Conservation (phyloP, 768 basidiomycete species). For the Mycena albidolilacea region DNA sequence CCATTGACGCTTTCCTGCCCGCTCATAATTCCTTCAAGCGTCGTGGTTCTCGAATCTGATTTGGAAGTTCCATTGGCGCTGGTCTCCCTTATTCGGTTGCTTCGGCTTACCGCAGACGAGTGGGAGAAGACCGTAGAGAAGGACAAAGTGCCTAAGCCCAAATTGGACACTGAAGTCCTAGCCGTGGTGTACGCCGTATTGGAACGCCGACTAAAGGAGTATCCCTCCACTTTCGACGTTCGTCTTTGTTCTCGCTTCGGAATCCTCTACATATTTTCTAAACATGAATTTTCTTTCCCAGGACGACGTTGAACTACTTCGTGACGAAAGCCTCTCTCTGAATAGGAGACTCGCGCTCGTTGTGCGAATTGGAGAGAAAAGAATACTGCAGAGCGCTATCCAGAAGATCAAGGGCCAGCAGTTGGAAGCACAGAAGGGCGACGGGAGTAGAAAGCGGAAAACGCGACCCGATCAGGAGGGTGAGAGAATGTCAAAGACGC, state of each 20-base stretch:
- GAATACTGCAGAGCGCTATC: slow-evolving; percentile 62
- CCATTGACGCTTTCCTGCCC: slow-evolving; percentile 8
- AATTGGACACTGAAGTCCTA: slow-evolving; percentile 64
- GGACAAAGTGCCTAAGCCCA: slow-evolving; percentile 83
- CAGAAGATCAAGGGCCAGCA: slow-evolving; percentile 39
- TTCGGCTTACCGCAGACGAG: slow-evolving; percentile 68
- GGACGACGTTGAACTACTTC: slow-evolving; percentile 66
- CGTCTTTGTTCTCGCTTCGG: slow-evolving; percentile 38
- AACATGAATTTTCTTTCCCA: slow-evolving; percentile 47
- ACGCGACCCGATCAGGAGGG: slow-evolving; percentile 17
- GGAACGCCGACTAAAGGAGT: slow-evolving; percentile 64
- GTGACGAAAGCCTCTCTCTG: slow-evolving; percentile 47
- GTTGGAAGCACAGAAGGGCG: slow-evolving; percentile 7
- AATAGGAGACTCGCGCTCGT: slow-evolving; percentile 75
- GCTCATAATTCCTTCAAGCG: slow-evolving; percentile 55
- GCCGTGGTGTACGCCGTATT: slow-evolving; percentile 65
- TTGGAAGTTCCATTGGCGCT: slow-evolving; percentile 69
- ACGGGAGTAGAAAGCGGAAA: slow-evolving; percentile 29
- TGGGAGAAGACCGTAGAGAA: slow-evolving; percentile 74
- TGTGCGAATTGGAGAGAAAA: slow-evolving; percentile 87
- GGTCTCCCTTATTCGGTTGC: slow-evolving; percentile 75
- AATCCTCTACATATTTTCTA: background rate
- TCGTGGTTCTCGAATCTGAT: slow-evolving; percentile 69
- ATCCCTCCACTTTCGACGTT: slow-evolving; percentile 74
- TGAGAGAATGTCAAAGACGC: slow-evolving; percentile 23